A percentile compares a stretch with the other conserved stretches of the same genome.
Conservation (phyloP, 345 rosid genomes). For the Stellera chamaejasme region DNA sequence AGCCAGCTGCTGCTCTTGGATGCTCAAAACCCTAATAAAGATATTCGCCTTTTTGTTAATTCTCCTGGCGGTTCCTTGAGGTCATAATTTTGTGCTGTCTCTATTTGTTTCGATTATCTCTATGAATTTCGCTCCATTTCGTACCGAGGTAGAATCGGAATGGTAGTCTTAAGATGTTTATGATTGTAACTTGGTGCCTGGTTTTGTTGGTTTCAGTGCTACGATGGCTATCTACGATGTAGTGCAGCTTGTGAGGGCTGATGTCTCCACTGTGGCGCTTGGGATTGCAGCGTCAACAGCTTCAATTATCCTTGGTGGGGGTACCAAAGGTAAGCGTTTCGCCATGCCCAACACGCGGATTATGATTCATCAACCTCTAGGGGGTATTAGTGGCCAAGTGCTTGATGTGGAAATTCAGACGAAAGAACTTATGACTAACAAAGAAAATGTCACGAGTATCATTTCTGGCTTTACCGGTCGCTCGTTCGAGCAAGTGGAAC, state of each 20-base stretch:
- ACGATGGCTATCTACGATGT: constrained; percentile 94
- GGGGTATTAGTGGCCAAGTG: constrained; percentile 91
- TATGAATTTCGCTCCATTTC: too few species aligned
- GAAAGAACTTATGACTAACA: constrained; percentile 80
- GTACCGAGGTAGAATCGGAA: too few species aligned
- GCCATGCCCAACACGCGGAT: constrained; percentile 95
- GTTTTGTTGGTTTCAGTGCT: constrained; percentile 39
- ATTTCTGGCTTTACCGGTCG: constrained; percentile 68
- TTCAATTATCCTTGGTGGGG: constrained; percentile 86
- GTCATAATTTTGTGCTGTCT: constrained; percentile 21
- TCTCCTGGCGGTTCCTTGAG: constrained; percentile 92
- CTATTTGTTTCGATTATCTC: not conserved
- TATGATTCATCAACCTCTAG: constrained; percentile 93
- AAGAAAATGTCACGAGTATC: constrained; percentile 58
- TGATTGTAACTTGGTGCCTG: too few species aligned
- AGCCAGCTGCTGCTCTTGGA: constrained; percentile 83
- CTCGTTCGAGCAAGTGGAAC: constrained; percentile 60
- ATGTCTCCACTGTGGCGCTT: constrained; percentile 80
- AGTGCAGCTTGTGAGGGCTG: constrained; percentile 83
- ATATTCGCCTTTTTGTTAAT: constrained; percentile 81
- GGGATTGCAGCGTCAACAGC: constrained; percentile 94
- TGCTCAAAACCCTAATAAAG: constrained; percentile 84
- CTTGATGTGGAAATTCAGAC: constrained; percentile 86
- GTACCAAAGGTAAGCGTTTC: constrained; percentile 87
- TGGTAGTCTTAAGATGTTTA: too few species aligned